Percentiles rank a stretch among this genome's conserved stretches.
Conservation (phyloP, 306 rosid genomes). For the Cicer chorassanicum region DNA sequence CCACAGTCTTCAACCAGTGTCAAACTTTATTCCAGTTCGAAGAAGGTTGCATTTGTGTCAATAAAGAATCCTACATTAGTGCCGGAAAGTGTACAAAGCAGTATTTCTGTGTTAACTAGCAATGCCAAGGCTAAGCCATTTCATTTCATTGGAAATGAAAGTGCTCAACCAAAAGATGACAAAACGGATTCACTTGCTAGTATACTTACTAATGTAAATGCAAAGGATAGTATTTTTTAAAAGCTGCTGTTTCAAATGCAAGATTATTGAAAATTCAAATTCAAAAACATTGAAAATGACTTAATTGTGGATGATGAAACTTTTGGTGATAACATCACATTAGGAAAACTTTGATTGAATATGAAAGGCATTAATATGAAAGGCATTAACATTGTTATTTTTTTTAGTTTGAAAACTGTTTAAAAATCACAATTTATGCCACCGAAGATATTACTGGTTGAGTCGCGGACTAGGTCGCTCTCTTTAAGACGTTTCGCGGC, state of each 20-base stretch:
- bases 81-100: slow-evolving; percentile 37
- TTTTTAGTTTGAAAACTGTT: no score
- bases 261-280: not conserved
- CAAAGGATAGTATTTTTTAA: slow-evolving; percentile 58
- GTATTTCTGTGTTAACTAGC: slow-evolving; percentile 37
- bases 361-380: not conserved
- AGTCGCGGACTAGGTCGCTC: no score
- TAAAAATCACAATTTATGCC: no score
- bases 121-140: slow-evolving; percentile 31
- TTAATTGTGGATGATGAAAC: not conserved
- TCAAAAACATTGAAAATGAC: slow-evolving; percentile 13
- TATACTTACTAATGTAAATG: slow-evolving; percentile 55
- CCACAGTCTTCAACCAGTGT: slow-evolving; percentile 40
- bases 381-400: not conserved
- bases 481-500: no score
- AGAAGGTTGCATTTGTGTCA: slow-evolving; percentile 76
- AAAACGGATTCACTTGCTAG: slow-evolving; percentile 55
- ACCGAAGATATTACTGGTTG: no score
- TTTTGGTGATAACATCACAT: not conserved
- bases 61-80: slow-evolving; percentile 50
- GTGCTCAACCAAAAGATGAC: slow-evolving; percentile 43
- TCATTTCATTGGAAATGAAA: slow-evolving; percentile 49
- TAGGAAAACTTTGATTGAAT: not conserved
- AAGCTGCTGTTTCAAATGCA: not conserved
- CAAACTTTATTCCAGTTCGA: slow-evolving; percentile 44